Evolutionary conservation across 2,329 filamentous ascomycete genomes (phyloP).

Genomic region (Curvularia eragrostidis): DNA sequence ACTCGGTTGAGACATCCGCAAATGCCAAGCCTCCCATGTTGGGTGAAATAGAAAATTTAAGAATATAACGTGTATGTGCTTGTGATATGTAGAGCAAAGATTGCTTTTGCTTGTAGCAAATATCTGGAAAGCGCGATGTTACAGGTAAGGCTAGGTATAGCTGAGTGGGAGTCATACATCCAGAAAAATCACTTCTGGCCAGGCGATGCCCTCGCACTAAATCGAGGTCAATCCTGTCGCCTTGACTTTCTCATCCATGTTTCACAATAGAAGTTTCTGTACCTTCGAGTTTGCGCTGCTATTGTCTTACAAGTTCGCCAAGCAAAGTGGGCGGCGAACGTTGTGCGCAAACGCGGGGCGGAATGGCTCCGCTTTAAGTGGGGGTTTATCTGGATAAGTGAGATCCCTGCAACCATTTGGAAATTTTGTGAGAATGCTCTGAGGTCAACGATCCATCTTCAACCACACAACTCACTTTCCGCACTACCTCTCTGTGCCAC

Average conservation of each 20-base stretch:
- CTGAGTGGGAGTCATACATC: neutral
- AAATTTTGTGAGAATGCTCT: constrained; percentile 24
- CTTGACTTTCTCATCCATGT: too few relatives aligned
- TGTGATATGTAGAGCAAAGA: neutral
- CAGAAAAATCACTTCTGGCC: neutral
- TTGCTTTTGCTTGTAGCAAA: neutral
- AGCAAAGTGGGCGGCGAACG: neutral
- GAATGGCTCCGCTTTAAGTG: constrained; percentile 21
- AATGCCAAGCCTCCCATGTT: constrained; percentile 68
- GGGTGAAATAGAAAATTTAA: constrained; percentile 1
- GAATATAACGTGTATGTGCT: neutral
- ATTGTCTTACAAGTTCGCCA: neutral
- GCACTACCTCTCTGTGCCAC: constrained; percentile 1
- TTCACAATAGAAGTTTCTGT: too few relatives aligned
- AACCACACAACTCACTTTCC: neutral
- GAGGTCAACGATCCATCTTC: constrained; percentile 8
- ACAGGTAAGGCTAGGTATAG: neutral
- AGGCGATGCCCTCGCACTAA: neutral
- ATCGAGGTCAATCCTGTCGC: neutral
- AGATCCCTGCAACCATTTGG: constrained; percentile 19
- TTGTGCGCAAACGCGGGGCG: constrained; percentile 12
- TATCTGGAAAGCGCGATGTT: neutral
- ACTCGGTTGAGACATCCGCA: constrained; percentile 33
- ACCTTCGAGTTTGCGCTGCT: neutral
- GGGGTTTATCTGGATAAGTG: constrained; percentile 8